These are phyloP conservation scores for Tolypocladium ophioglossoides DNA, from an alignment of 2,329 filamentous ascomycete genomes.

Conservation along the genomic window DNA sequence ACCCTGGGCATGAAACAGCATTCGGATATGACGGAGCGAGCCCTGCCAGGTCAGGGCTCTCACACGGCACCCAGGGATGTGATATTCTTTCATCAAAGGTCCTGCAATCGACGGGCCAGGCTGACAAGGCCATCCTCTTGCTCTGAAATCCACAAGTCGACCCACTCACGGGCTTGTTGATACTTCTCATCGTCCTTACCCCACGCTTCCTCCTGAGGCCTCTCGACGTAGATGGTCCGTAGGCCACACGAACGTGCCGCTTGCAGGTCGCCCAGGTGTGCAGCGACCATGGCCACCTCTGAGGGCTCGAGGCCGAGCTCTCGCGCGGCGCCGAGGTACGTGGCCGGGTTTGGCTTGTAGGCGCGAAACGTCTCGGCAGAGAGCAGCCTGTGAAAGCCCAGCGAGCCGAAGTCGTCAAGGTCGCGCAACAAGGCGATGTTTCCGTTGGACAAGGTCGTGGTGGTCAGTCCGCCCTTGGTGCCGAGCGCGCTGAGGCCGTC, in stretches of 20 bases:
- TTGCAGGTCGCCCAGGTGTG: constrained; percentile 59
- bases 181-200: constrained; percentile 35
- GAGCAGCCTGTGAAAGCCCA: constrained; percentile 53
- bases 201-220: constrained; percentile 56
- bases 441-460: constrained; percentile 64
- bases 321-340: constrained; percentile 58
- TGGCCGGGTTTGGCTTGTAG: constrained; percentile 62
- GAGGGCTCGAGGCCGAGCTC: constrained; percentile 43
- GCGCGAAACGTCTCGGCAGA: constrained; percentile 61
- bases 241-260: constrained; percentile 56
- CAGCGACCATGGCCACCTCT: constrained; percentile 68
- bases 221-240: constrained; percentile 64
- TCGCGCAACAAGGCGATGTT: constrained; percentile 58
- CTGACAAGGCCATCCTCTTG: constrained; percentile 20
- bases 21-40: background rate
- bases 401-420: constrained; percentile 43
- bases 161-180: constrained; percentile 34
- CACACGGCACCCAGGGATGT: background rate
- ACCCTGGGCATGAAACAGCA: no score
- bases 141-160: constrained; percentile 27
- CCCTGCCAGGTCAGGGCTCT: background rate
- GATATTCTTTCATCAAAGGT: constrained; percentile 2
- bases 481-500: constrained; percentile 42
- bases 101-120: constrained; percentile 16
- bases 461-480: constrained; percentile 39